Base-by-base conservation (phyloP, 129 eudicot genomes). In the Pulicaria dysenterica region DNA sequence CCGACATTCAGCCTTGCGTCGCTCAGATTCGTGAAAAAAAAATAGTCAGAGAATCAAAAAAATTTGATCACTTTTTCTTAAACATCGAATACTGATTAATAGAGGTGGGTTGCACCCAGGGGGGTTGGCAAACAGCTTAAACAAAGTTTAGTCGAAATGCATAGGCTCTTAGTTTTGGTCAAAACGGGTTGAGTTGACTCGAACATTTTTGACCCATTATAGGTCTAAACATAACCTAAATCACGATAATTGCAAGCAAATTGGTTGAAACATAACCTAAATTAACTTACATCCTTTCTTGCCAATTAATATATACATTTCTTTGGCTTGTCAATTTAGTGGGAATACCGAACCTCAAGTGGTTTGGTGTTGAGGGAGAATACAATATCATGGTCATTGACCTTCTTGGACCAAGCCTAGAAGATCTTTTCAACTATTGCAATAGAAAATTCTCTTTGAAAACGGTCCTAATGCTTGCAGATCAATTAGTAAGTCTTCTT, bases 401-500 rank as follows among this genome's bases (percentile, higher is more conserved):
- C 84, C 99, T 95, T 83, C 97, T 95, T 65, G 99, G 99, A 70
- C 98, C 98, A 17, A 93, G 98, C 66, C 80, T 93, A 39, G 98
- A 93, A 82, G 98, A 93, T 72, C 88, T 95, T 53, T 95, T 95
- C 78, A 95, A 95, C 78, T 95, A 95, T 77, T 95, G 96, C 74
- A 95, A 85, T 75, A 81, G 99, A 82, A 90, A 88, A 57, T 80
- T 95, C 67, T 64, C 97, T n/a, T 80, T 95, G 86, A 93, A 93
- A 85, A 89, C 98, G 13, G 98, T 93, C 58, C 77, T 93, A 73
- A 93, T 93, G 98, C 99, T 95, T 69, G 99, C 99, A 13, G 99
- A 95, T 76, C 99, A 95, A 58, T 71, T 95, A 45, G 99, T 95
- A 91, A 81, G 94, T 81, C 41, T n/a, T 53, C 39, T 31, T 40